Base-by-base conservation (phyloP, 805 yeast genomes). In the Saturnispora galanensis region DNA sequence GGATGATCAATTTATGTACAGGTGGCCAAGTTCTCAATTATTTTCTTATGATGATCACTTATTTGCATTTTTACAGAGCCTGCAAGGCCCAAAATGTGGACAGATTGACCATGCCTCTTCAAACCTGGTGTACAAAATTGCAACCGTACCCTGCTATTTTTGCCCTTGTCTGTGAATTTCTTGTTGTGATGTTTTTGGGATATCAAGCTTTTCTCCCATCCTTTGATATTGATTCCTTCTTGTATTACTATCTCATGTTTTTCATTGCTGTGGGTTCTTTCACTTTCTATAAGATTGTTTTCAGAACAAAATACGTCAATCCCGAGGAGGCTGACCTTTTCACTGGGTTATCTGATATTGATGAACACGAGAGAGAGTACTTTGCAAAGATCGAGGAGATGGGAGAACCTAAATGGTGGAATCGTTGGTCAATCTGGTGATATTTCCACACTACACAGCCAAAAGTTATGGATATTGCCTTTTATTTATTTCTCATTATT, bases 11-110 rank as follows among this genome's bases (percentile, higher is more conserved):
- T 47, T 46, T 56, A 42, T 49, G 55, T 47, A 58, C 63, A 4
- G 63, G 60, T 49, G 50, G 56, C 13, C 64, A 59, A 45, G 52
- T 57, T 15, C 13, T 51, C 34, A 60, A 60, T 39, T 60, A 59
- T 32, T 48, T 56, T 32, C 48, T 52, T 41, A 62, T 62, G 66
- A 56, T 57, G 57, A 63, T 73, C 40, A 76, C 83, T 16, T 84
- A 77, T 55, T 51, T 80, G 28, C 70, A 77, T 41, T 85, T 82
- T 63, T 74, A 77, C 60, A 70, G 72, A 47, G 88, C 84, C 1
- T 73, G 80, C 54, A 58, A 65, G 41, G 76, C 68, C 1, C 87
- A 84, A 54, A 70, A 71, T 13, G 51, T 75, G 17, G 73, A 68
- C 59, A 69, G 77, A 42, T 50, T 47, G 35, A 58, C 57, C 1